Conservation (phyloP, 202 grass and related monocot genomes). For the Digitaria exilis region DNA sequence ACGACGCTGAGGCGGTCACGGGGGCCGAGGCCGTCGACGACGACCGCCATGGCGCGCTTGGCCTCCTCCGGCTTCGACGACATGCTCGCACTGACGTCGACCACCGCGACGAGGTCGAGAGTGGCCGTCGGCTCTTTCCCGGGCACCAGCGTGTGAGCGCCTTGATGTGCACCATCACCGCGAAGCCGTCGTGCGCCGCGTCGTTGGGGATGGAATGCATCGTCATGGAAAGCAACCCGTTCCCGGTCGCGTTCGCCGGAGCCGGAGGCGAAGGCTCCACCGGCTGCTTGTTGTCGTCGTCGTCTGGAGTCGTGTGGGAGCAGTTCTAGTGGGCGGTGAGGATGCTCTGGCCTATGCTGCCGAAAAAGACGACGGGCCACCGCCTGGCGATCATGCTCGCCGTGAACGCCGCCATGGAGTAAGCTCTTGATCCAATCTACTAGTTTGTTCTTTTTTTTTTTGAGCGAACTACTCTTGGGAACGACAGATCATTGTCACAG, state of each 20-base stretch:
- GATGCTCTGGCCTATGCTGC: no score
- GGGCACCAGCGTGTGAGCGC: not conserved
- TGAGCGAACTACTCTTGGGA: no score
- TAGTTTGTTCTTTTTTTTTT: no score
- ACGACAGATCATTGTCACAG: no score
- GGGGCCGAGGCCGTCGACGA: constrained; percentile 21
- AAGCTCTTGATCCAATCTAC: no score
- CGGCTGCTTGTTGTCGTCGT: not conserved
- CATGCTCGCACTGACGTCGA: constrained; percentile 36
- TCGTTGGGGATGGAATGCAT: constrained; percentile 23
- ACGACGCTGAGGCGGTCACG: constrained; percentile 22
- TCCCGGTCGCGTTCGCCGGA: not conserved
- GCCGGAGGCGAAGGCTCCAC: not conserved
- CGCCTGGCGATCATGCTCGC: no score
- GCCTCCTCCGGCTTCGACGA: not conserved
- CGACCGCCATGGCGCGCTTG: constrained; percentile 30
- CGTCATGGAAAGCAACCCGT: constrained; percentile 17
- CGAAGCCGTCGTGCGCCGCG: constrained; percentile 16
- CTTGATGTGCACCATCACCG: constrained; percentile 44
- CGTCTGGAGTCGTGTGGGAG: no score
- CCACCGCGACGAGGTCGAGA: constrained; percentile 29
- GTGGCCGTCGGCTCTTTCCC: not conserved
- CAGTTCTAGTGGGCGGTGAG: no score
- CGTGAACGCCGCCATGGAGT: no score
- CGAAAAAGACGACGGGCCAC: no score